Evolutionary conservation across 176 grass and related monocot species (phyloP).

Genomic region (Poa pratensis): DNA sequence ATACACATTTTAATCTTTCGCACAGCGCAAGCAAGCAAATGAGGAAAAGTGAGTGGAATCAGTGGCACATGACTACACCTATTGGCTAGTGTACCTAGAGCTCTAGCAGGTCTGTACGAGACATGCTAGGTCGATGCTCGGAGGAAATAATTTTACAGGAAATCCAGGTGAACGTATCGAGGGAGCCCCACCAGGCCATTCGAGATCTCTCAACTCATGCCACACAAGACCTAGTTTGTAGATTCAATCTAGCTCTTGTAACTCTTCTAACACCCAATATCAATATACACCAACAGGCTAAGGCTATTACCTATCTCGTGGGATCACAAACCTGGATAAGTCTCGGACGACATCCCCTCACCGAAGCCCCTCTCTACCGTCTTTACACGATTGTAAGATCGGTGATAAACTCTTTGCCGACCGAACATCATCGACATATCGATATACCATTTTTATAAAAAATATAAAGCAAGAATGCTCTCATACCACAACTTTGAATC

Average conservation of each 20-base stretch:
- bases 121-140: neutral
- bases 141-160: neutral
- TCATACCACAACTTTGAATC: neutral
- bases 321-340: neutral
- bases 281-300: neutral
- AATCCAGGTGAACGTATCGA: neutral
- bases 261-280: neutral
- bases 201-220: neutral
- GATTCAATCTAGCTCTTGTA: neutral
- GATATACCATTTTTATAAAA: constrained; percentile 7
- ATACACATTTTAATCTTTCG: neutral
- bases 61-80: neutral
- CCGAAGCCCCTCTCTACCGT: neutral
- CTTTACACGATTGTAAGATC: neutral
- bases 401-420: neutral
- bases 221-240: neutral
- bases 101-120: too few species aligned
- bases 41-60: neutral
- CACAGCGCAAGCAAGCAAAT: too few species aligned
- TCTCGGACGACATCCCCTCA: neutral
- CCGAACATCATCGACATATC: neutral
- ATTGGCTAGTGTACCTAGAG: too few species aligned
- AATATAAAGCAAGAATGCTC: constrained; percentile 2
- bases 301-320: neutral
- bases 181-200: neutral